Conservation (phyloP, 345 rosid species). For the Gossypium thurberi region DNA sequence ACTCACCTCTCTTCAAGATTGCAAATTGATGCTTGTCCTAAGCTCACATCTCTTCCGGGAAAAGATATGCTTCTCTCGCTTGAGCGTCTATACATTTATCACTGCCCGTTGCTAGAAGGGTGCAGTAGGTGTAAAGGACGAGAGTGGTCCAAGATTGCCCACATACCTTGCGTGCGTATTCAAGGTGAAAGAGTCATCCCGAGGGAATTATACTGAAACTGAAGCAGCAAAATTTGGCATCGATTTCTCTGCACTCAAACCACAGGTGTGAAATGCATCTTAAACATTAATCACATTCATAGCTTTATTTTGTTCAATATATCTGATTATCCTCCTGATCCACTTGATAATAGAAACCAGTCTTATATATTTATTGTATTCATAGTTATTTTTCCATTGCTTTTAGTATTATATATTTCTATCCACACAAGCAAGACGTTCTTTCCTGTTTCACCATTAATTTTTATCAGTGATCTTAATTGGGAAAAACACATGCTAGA, state of each 20-base stretch:
- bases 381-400: too few species aligned
- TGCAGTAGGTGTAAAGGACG: too few species aligned
- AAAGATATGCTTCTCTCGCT: background rate
- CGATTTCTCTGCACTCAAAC: background rate
- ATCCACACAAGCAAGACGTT: too few species aligned
- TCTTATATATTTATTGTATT: too few species aligned
- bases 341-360: background rate
- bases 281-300: background rate
- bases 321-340: background rate
- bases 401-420: too few species aligned
- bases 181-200: background rate
- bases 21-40: background rate
- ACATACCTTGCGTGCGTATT: too few species aligned
- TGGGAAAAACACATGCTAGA: too few species aligned
- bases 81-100: background rate
- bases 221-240: background rate
- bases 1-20: background rate
- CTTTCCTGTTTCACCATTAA: too few species aligned
- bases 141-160: too few species aligned
- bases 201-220: background rate
- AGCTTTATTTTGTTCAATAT: too few species aligned
- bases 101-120: background rate
- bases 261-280: background rate
- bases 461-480: too few species aligned
- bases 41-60: background rate